Conservation (phyloP, 306 rosid species). For the Cucumis cinereus region DNA sequence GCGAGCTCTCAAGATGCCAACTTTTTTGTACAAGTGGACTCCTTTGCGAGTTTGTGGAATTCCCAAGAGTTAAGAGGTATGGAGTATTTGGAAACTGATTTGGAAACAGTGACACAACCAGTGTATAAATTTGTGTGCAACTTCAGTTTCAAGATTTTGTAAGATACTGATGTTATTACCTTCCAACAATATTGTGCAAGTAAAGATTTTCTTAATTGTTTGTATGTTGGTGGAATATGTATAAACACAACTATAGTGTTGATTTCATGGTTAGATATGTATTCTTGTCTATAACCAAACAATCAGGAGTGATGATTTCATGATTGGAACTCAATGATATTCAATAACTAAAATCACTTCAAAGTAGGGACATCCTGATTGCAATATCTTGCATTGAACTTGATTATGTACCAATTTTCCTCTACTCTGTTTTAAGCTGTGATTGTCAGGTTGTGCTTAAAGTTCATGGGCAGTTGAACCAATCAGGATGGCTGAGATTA, state of each 20-base stretch:
- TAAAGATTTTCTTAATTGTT: background rate
- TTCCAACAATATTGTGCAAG: constrained; percentile 4
- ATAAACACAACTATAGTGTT: background rate
- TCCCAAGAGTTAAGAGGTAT: background rate
- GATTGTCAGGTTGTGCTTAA: background rate
- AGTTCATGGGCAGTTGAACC: background rate
- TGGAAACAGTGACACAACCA: background rate
- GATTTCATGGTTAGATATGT: constrained; percentile 9
- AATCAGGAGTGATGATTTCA: constrained; percentile 1
- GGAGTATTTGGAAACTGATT: background rate
- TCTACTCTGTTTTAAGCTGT: background rate
- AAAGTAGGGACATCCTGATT: background rate
- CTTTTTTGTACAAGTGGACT: background rate
- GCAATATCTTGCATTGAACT: background rate
- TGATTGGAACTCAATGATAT: constrained; percentile 1
- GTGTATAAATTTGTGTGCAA: background rate
- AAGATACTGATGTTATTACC: constrained; percentile 1
- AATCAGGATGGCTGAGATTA: background rate
- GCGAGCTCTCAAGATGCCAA: background rate
- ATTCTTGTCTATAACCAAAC: background rate
- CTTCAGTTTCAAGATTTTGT: constrained; percentile 5
- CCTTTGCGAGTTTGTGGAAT: background rate
- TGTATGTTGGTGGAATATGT: background rate
- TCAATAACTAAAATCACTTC: background rate
- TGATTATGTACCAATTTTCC: background rate